These are phyloP conservation scores for Hypoxylon sp. DNA, from an alignment of 2,329 filamentous ascomycete genomes.

Conservation along the genomic window DNA sequence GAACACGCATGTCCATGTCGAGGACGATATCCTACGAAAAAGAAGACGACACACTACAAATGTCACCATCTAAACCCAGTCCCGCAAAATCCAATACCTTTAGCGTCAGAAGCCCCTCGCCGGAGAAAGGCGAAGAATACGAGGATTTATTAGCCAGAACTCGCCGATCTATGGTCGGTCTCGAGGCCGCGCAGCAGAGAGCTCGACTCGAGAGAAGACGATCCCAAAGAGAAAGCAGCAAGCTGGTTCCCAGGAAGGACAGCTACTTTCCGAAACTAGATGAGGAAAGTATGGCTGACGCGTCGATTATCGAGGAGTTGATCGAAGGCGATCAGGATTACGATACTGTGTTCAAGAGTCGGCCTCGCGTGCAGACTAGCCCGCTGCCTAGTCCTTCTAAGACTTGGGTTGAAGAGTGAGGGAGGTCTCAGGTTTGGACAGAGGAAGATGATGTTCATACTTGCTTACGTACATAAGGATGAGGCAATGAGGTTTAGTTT, in stretches of 20 bases:
- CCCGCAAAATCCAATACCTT: too few species aligned
- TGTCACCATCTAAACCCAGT: constrained; percentile 34
- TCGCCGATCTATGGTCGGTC: constrained; percentile 68
- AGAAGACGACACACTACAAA: constrained; percentile 44
- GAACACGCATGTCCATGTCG: constrained; percentile 83
- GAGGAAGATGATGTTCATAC: too few species aligned
- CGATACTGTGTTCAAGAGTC: constrained; percentile 84
- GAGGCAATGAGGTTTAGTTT: constrained; percentile 3
- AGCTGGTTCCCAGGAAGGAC: constrained; percentile 52
- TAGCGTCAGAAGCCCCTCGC: too few species aligned
- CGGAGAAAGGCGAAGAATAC: constrained; percentile 46
- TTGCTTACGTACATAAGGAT: background rate
- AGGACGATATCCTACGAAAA: constrained; percentile 50
- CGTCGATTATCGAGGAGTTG: constrained; percentile 63
- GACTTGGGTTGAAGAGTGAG: constrained; percentile 30
- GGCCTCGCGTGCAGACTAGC: constrained; percentile 82
- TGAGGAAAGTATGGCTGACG: constrained; percentile 51
- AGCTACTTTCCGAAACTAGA: constrained; percentile 59
- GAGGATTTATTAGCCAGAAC: constrained; percentile 67
- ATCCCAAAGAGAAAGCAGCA: constrained; percentile 59
- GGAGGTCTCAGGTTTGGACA: too few species aligned
- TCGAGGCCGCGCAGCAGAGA: constrained; percentile 67
- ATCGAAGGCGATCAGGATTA: constrained; percentile 62
- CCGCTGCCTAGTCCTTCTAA: constrained; percentile 65
- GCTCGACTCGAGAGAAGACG: constrained; percentile 65